Evolutionary conservation across 805 yeast genomes (phyloP).

Genomic region (Naumovozyma castellii): DNA sequence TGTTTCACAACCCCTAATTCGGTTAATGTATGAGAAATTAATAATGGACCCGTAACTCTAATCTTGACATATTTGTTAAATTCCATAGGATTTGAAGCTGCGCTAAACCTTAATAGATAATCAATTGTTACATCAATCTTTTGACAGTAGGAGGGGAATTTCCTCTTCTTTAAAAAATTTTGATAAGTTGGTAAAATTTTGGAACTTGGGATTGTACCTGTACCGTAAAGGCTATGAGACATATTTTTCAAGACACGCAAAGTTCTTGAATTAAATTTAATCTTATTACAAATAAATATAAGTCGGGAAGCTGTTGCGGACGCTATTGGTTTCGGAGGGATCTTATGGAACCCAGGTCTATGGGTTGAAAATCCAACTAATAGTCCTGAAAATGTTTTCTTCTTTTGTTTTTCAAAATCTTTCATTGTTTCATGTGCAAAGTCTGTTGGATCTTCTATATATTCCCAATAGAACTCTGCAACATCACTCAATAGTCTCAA

Average conservation of each 20-base stretch:
- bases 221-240: slow-evolving; percentile 7
- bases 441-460: slow-evolving; percentile 16
- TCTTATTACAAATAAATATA: slow-evolving; percentile 22
- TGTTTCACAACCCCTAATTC: slow-evolving; percentile 34
- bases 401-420: slow-evolving; percentile 5
- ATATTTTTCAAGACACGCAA: slow-evolving; percentile 28
- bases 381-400: slow-evolving; percentile 15
- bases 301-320: slow-evolving; percentile 22
- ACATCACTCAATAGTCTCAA: slow-evolving; percentile 34
- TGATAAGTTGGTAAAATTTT: slow-evolving; percentile 16
- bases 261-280: slow-evolving; percentile 28
- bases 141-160: slow-evolving; percentile 5
- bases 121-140: slow-evolving; percentile 34
- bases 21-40: slow-evolving; percentile 29
- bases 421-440: slow-evolving; percentile 2
- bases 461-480: slow-evolving; percentile 34
- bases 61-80: slow-evolving; percentile 28
- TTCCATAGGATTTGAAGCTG: slow-evolving; percentile 40
- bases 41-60: slow-evolving; percentile 16
- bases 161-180: slow-evolving; percentile 8
- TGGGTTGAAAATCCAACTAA: slow-evolving; percentile 29
- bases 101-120: slow-evolving; percentile 34
- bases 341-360: slow-evolving; percentile 26
- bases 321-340: slow-evolving; percentile 27
- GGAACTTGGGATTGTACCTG: slow-evolving; percentile 4